Evolutionary conservation across 1,284 basidiomycete genomes (phyloP).

Genomic region (Cryptococcus wingfieldii): DNA sequence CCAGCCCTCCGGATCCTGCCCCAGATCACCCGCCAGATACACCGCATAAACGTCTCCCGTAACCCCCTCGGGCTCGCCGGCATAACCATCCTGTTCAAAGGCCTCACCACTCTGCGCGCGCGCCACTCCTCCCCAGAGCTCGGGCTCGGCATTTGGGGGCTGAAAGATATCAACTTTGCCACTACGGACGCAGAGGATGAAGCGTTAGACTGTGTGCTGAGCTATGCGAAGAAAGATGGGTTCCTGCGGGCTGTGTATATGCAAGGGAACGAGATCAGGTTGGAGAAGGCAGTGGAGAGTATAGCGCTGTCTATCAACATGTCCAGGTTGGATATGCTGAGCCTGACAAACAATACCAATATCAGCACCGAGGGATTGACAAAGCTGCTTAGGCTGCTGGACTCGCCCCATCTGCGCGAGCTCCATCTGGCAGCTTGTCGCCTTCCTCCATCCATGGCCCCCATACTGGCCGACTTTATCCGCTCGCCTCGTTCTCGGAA

Average conservation of each 20-base stretch:
- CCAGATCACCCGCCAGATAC: slow-evolving; percentile 30
- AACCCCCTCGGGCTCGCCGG: slow-evolving; percentile 38
- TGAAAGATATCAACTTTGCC: slow-evolving; percentile 38
- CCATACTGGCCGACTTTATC: slow-evolving; percentile 13
- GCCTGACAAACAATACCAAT: slow-evolving; percentile 31
- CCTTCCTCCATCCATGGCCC: slow-evolving; percentile 13
- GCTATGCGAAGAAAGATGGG: slow-evolving; percentile 38
- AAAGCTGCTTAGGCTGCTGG: slow-evolving; percentile 23
- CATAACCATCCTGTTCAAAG: slow-evolving; percentile 32
- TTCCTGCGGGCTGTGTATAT: slow-evolving; percentile 25
- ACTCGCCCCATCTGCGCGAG: slow-evolving; percentile 23
- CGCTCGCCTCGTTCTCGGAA: slow-evolving; percentile 17
- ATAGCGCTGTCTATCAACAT: slow-evolving; percentile 31
- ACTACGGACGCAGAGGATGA: slow-evolving; percentile 27
- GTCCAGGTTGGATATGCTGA: slow-evolving; percentile 26
- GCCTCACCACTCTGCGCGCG: slow-evolving; percentile 24
- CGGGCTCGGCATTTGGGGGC: slow-evolving; percentile 29
- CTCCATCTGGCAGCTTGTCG: slow-evolving; percentile 39
- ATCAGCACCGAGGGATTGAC: slow-evolving; percentile 18
- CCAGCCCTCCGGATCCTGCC: slow-evolving; percentile 36
- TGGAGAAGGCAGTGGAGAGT: slow-evolving; percentile 17
- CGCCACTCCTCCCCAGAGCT: slow-evolving; percentile 19
- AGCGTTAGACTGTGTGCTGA: slow-evolving; percentile 23
- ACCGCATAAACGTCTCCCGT: slow-evolving; percentile 38
- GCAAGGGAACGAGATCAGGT: slow-evolving; percentile 34